phyloP scores from a whole-genome alignment of 1,284 basidiomycete genomes.

The Psilocybe mexicana region DNA sequence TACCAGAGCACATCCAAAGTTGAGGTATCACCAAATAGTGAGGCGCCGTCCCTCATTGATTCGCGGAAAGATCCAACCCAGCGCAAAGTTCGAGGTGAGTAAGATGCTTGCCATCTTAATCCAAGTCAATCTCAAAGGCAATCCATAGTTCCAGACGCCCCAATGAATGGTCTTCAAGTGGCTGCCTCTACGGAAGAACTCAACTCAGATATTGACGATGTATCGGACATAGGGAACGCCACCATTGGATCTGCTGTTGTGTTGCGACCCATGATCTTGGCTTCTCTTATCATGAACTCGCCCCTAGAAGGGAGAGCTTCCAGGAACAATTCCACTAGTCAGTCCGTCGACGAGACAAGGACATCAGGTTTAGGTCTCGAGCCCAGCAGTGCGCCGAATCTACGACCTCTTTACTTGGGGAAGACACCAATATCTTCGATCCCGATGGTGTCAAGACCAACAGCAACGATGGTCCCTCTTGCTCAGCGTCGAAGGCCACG shows the following conservation, averaged over 20 bases:
- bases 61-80: conserved; percentile 75
- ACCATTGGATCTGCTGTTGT: conserved; percentile 8
- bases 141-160: background rate
- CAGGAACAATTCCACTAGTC: too few species aligned
- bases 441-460: conserved; percentile 18
- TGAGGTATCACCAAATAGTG: conserved; percentile 5
- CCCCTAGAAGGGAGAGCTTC: background rate
- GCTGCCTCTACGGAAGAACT: background rate
- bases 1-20: background rate
- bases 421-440: conserved; percentile 17
- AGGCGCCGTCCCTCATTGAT: conserved; percentile 36
- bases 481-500: conserved; percentile 23
- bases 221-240: conserved; percentile 6
- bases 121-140: background rate
- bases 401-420: conserved; percentile 32
- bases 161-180: background rate
- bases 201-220: conserved; percentile 6
- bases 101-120: background rate
- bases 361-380: conserved; percentile 5
- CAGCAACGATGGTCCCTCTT: conserved; percentile 30
- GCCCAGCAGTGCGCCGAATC: conserved; percentile 9
- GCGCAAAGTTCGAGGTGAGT: conserved; percentile 60
- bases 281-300: conserved; percentile 13
- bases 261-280: conserved; percentile 27
- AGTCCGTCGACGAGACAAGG: background rate